phyloP scores from a whole-genome alignment of 352 stramenopile species.

The Globisporangium camurandrum region DNA sequence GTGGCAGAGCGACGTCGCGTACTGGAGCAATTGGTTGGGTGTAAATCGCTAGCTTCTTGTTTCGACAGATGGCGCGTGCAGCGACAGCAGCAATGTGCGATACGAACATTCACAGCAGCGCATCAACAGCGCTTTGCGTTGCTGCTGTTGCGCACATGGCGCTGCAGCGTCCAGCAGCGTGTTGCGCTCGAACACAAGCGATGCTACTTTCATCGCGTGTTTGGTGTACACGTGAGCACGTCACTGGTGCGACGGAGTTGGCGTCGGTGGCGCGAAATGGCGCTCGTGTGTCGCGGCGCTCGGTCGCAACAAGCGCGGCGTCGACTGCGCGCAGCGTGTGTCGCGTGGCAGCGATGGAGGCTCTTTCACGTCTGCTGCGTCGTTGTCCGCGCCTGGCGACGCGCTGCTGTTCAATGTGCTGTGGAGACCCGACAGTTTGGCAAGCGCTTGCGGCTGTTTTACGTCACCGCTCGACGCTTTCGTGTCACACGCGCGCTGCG shows the following conservation, averaged over 20 bases:
- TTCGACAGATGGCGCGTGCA: conserved; percentile 4
- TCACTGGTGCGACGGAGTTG: conserved; percentile 21
- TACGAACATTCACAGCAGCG: neutral
- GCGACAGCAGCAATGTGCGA: neutral
- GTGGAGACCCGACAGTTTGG: conserved; percentile 17
- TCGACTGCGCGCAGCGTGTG: conserved; percentile 1
- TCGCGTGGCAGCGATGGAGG: conserved; percentile 20
- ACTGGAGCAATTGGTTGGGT: neutral
- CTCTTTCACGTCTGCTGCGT: conserved; percentile 16
- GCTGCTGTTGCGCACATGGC: conserved; percentile 15
- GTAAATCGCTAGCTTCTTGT: neutral
- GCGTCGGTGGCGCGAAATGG: conserved; percentile 20
- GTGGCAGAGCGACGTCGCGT: neutral
- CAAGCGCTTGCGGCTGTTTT: conserved; percentile 25
- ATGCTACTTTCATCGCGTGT: conserved; percentile 26
- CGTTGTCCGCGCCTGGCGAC: conserved; percentile 18
- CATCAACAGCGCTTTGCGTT: neutral
- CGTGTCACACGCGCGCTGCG: neutral
- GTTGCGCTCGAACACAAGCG: conserved; percentile 25
- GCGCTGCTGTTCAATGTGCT: conserved; percentile 5
- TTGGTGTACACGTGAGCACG: conserved; percentile 21
- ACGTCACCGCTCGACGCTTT: conserved; percentile 1
- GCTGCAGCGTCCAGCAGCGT: conserved; percentile 1
- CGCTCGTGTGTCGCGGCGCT: neutral
- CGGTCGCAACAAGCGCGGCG: conserved; percentile 4